Base-by-base conservation (phyloP, 1,284 basidiomycete genomes). In the Wallemia ichthyophaga region DNA sequence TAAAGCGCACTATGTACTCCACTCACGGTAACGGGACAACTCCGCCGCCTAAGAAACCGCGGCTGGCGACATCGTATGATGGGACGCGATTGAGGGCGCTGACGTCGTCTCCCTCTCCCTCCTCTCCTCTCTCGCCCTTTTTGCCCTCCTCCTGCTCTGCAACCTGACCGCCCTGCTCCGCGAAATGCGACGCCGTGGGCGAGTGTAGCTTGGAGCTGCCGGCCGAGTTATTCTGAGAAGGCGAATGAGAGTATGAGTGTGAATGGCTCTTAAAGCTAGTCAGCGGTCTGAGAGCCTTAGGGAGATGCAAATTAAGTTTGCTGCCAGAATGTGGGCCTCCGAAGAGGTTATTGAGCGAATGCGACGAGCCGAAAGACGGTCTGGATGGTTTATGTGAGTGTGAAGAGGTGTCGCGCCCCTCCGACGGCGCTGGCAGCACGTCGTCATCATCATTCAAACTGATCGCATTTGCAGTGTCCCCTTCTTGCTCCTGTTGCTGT, bases 31-130 rank as follows among this genome's bases (percentile, higher is more conserved):
- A 70, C 11, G 89, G 88, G 5, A 83, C 81, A 15, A 91, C 81
- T 2, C 86, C 85, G 0, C 78, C 77, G 27, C 85, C 87, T 28
- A 88, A 73, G 70, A 88, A 89, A 5, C 85, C 87, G 15, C 79
- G 72, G 60, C 78, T 77, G 1, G 86, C 84, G 56, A 85, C 76
- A 17, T 76, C 76, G 68, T 95, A 94, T 7, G 67, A 68, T 1
- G 89, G 88, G 23, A 92, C 86, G 67, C 81, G 69, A 2, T 65
- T 69, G 25, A 73, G 66, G 5, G 69, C 55, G 55, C 55, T 25
- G 7, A 56, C 9, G 25, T 56, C 55, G n/a, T 27, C 25, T 9
- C 15, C 55, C 2, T 56, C 55, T 5, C 25, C 55, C 9, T 25
- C 24, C 7, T 55, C 21, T 7, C 53, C 28, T 7, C n/a, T n/a